These are phyloP conservation scores for Alternaria panax DNA, from an alignment of 2,329 filamentous ascomycete genomes.

Conservation along the genomic window DNA sequence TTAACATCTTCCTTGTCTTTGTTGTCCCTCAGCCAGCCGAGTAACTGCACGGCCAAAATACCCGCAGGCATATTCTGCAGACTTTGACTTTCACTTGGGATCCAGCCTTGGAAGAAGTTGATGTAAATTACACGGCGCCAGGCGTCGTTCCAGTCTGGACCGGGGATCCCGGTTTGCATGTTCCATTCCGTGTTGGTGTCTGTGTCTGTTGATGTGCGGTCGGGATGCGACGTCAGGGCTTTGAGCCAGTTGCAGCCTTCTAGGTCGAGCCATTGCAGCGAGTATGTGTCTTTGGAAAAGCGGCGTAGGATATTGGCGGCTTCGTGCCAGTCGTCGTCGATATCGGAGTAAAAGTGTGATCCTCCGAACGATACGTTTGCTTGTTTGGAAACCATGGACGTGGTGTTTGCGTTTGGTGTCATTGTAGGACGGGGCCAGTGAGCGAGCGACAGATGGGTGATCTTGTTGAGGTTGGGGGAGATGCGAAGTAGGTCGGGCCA, in stretches of 20 bases:
- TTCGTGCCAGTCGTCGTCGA: slow-evolving; percentile 64
- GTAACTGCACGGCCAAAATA: slow-evolving; percentile 42
- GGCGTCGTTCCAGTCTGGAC: slow-evolving; percentile 50
- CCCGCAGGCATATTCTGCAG: slow-evolving; percentile 48
- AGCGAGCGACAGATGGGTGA: slow-evolving; percentile 69
- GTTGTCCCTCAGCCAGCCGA: slow-evolving; percentile 48
- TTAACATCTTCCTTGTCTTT: slow-evolving; percentile 24
- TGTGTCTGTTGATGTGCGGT: neutral
- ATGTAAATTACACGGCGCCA: slow-evolving; percentile 56
- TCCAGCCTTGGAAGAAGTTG: slow-evolving; percentile 55
- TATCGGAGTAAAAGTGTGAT: slow-evolving; percentile 60
- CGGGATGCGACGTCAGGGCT: slow-evolving; percentile 56
- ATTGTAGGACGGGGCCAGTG: slow-evolving; percentile 67
- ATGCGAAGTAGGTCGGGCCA: slow-evolving; percentile 65
- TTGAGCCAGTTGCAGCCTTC: slow-evolving; percentile 67
- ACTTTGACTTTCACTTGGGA: slow-evolving; percentile 43
- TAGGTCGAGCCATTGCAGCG: slow-evolving; percentile 67
- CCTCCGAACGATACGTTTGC: slow-evolving; percentile 59
- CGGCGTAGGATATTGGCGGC: slow-evolving; percentile 64
- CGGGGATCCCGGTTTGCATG: slow-evolving; percentile 17
- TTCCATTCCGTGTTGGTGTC: slow-evolving; percentile 9
- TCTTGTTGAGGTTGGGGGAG: slow-evolving; percentile 60
- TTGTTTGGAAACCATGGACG: slow-evolving; percentile 54
- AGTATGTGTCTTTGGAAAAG: slow-evolving; percentile 63
- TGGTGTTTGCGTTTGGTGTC: slow-evolving; percentile 61